Conservation (phyloP, 78 protist genomes). For the Dictyostelium firmibasis region DNA sequence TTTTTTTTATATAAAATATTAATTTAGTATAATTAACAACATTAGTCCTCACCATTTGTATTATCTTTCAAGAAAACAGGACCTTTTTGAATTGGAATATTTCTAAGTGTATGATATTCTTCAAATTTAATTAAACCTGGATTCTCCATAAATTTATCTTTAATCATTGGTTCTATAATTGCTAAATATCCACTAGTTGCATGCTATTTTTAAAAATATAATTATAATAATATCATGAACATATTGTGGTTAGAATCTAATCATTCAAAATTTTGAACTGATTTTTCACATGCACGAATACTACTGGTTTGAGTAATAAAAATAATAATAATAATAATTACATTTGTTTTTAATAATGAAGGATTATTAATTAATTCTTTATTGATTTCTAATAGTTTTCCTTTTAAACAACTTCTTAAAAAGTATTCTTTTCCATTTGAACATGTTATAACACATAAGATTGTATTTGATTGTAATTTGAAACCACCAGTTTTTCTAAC, state of each 20-base stretch:
- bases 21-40: no score
- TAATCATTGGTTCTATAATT: slow-evolving; percentile 20
- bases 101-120: slow-evolving; percentile 33
- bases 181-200: slow-evolving; percentile 39
- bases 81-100: slow-evolving; percentile 34
- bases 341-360: not conserved
- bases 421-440: not conserved
- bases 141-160: not conserved
- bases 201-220: not conserved
- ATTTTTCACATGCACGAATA: no score
- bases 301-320: no score
- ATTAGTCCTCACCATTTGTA: not conserved
- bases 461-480: slow-evolving; percentile 6
- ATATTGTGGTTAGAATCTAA: no score
- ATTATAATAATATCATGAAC: not conserved
- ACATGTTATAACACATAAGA: not conserved
- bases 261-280: not conserved
- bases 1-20: not conserved
- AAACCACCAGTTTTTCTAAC: slow-evolving; percentile 29
- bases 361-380: not conserved
- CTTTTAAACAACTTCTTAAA: slow-evolving; percentile 29
- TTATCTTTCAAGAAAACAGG: slow-evolving; percentile 43
- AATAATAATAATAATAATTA: not conserved
- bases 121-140: slow-evolving; percentile 17
- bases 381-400: slow-evolving; percentile 53